A percentile compares a stretch with the other conserved stretches of the same genome.
phyloP scores from a whole-genome alignment of 192 early-diverging fungal genomes.

The Coemansia biformis region DNA sequence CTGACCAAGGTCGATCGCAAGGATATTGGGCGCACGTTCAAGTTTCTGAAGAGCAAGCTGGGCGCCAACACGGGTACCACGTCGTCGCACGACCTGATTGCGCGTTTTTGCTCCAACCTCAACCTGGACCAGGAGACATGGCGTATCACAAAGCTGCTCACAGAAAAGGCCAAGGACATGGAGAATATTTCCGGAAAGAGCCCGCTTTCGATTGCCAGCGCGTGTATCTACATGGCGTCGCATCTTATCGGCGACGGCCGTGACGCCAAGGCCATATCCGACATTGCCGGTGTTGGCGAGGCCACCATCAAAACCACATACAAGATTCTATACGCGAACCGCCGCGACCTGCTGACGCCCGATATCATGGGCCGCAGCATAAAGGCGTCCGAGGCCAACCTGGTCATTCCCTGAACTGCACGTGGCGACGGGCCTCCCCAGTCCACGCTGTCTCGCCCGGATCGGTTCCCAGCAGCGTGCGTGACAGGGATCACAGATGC shows the following conservation, averaged over 20 bases:
- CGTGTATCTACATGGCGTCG: constrained; percentile 82
- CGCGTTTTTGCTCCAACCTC: constrained; percentile 79
- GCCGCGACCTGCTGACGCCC: constrained; percentile 51
- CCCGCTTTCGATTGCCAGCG: constrained; percentile 89
- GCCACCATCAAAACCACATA: constrained; percentile 87
- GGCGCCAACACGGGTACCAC: constrained; percentile 58
- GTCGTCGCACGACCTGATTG: constrained; percentile 68
- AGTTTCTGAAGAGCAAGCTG: constrained; percentile 50
- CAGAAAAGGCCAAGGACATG: constrained; percentile 69
- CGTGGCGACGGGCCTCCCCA: neutral
- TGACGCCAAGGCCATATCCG: constrained; percentile 72
- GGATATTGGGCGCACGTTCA: constrained; percentile 80
- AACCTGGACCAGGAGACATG: constrained; percentile 64
- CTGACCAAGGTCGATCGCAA: constrained; percentile 89
- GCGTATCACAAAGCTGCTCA: constrained; percentile 65
- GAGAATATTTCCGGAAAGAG: constrained; percentile 88
- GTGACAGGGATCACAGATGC: too few relatives aligned
- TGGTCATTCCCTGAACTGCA: constrained; percentile 14
- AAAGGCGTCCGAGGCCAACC: constrained; percentile 21
- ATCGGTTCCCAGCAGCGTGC: neutral
- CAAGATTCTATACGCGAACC: constrained; percentile 60
- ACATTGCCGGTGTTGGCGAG: constrained; percentile 85
- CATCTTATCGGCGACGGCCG: constrained; percentile 63
- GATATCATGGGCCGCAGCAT: constrained; percentile 26
- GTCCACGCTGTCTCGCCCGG: too few relatives aligned